These are phyloP conservation scores for Alternaria arbusti DNA, from an alignment of 2,329 filamentous ascomycete genomes.

Conservation along the genomic window DNA sequence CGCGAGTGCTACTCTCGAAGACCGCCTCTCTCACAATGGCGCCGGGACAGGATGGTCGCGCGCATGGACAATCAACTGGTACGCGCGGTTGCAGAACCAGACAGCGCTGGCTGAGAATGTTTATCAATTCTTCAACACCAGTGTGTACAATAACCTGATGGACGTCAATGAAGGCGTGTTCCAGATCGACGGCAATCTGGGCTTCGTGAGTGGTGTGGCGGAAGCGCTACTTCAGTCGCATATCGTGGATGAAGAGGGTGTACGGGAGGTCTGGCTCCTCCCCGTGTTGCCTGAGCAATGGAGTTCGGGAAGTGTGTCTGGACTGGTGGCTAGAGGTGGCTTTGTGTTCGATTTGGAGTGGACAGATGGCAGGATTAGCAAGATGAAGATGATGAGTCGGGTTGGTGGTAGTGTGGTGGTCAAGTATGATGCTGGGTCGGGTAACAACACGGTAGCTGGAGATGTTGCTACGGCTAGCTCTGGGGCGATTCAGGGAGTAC, in stretches of 20 bases:
- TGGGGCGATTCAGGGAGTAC: not conserved
- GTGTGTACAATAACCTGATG: constrained; percentile 14
- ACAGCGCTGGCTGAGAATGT: constrained; percentile 45
- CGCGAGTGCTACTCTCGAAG: constrained; percentile 38
- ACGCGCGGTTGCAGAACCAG: constrained; percentile 52
- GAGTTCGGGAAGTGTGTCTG: constrained; percentile 19
- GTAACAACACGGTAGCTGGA: not conserved
- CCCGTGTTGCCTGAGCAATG: constrained; percentile 14
- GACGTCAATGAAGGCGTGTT: constrained; percentile 11
- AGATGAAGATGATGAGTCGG: constrained; percentile 23
- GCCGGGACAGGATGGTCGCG: constrained; percentile 61
- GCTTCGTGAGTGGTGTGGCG: constrained; percentile 55
- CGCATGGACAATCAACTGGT: constrained; percentile 59
- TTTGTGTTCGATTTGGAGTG: constrained; percentile 29
- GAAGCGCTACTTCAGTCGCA: constrained; percentile 55
- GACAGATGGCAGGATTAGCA: constrained; percentile 15
- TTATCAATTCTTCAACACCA: constrained; percentile 24
- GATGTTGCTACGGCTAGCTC: not conserved
- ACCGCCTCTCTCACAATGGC: constrained; percentile 30
- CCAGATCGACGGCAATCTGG: constrained; percentile 56
- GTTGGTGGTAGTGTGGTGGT: constrained; percentile 1
- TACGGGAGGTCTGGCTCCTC: constrained; percentile 14
- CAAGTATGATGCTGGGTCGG: not conserved
- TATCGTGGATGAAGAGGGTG: not conserved
- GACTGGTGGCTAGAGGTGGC: constrained; percentile 19